Base-by-base conservation (phyloP, 768 basidiomycete genomes). In the Suillus bovinus region DNA sequence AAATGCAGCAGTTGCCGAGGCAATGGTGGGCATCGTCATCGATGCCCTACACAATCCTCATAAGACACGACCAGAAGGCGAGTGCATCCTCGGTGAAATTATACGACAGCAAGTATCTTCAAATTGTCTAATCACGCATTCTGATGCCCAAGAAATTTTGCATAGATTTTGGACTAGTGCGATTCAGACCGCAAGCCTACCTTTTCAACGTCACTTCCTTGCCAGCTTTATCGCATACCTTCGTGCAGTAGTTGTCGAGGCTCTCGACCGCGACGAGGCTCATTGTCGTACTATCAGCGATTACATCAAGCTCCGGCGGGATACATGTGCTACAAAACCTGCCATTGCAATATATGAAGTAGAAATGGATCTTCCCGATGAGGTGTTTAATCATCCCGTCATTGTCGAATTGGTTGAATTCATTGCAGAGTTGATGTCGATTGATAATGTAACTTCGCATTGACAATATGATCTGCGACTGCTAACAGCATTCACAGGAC, bases 271-370 rank as follows among this genome's bases (percentile, higher is more conserved):
- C 17, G 57, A 62, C 10, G 7, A 62, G 11, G 58, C 20, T 20
- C 50, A 59, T 47, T 47, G 70, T n/a, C 73, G 70, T 16, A 61
- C 53, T 17, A 67, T 80, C 34, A 64, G 68, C 2, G 70, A 67
- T 20, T 80, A 75, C 61, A 61, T 80, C 3, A 63, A 64, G 3
- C 49, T 76, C 46, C 76, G 78, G 5, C 70, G 77, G 9, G 59
- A 73, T 16, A 77, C 71, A 9, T 68, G 72, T 49, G 78, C 74
- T 1, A 61, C 68, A 5, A 64, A 68, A 29, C 74, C 78, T 1
- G 68, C 69, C 7, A 70, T 77, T 50, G 71, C 68, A 22, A 61
- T 73, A 8, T 41, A 69, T 13, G 74, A 76, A 46, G 60, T 79
- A 20, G 72, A 63, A 20, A 46, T 77, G 47, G 64, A 76, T 55